Evolutionary conservation across 2,329 filamentous ascomycete species (phyloP), one percentile per base, ranked within the genome.

Genomic region (Daldinia sp.): DNA sequence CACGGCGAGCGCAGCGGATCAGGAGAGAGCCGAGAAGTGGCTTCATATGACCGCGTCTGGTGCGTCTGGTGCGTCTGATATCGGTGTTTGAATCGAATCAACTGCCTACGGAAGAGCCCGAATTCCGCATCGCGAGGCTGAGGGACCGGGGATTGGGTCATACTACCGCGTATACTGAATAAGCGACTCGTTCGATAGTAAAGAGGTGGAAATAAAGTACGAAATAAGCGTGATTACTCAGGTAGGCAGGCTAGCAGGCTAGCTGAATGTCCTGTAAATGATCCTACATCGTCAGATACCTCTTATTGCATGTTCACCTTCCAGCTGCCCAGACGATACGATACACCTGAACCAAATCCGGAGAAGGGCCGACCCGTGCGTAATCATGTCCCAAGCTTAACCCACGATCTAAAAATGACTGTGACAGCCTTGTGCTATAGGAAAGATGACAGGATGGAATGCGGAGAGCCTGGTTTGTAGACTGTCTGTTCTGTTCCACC

Each of bases 81-180:
- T 41, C 29, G n/a, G 51, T 41, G 11, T 21, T 56, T 37, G 32
- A 23, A 45, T 45, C 21, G 21, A 10, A 25, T 8, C 17, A 39
- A 25, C 21, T 23, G 11, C 6, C 21, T 13, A 27, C 21, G 11
- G 3, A 27, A 3, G 13, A 23, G 21, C 13, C 39, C 39, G 21
- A 45, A 27, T 45, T n/a, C 21, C 8, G 39, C 48, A 37, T 47
- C 50, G n/a, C 63, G 62, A 63, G 59, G 65, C 65, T 68, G 52
- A 63, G 63, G 45, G 49, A n/a, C 49, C 51, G 35, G 30, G 25
- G 39, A 58, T 50, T 43, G 37, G 57, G 32, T 27, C 27, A 10
- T 5, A 45, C 27, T 45, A 41, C 13, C 17, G n/a, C 23, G 39
- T 43, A 54, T 50, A 30, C 56, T 43, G 29, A 53, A 61, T 53